These are phyloP conservation scores for Arxiozyma slooffiae DNA, from an alignment of 1,139 yeast species.

Conservation along the genomic window DNA sequence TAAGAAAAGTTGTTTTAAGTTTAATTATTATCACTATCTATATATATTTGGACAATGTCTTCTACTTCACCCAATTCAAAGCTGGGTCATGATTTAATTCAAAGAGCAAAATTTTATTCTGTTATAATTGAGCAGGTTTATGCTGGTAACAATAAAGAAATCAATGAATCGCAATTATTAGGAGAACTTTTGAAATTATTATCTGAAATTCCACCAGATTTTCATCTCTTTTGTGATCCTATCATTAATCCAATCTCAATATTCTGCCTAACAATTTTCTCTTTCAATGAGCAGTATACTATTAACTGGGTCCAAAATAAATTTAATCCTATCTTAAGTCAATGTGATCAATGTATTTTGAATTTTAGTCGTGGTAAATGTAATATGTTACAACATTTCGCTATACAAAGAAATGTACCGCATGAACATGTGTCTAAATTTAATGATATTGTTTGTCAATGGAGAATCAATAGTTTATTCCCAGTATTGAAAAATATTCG, in stretches of 20 bases:
- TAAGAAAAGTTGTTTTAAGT: too few relatives aligned
- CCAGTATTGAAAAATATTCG: conserved; percentile 28
- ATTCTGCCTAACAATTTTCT: conserved; percentile 49
- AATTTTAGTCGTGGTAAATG: conserved; percentile 47
- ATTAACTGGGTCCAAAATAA: conserved; percentile 37
- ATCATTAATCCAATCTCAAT: conserved; percentile 40
- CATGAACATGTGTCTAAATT: conserved; percentile 43
- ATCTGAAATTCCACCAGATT: conserved; percentile 19
- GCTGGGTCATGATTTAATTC: conserved; percentile 1
- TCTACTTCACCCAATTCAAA: not conserved
- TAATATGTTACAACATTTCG: conserved; percentile 42
- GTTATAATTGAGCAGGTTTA: conserved; percentile 24
- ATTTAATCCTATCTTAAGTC: conserved; percentile 34
- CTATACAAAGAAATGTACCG: conserved; percentile 41
- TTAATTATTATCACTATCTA: not conserved
- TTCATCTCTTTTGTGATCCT: conserved; percentile 52
- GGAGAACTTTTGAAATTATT: conserved; percentile 24
- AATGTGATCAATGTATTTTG: conserved; percentile 45
- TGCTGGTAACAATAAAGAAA: conserved; percentile 19
- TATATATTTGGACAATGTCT: not conserved
- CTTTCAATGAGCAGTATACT: conserved; percentile 43
- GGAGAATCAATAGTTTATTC: conserved; percentile 41
- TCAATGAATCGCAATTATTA: conserved; percentile 24
- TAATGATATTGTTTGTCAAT: conserved; percentile 39
- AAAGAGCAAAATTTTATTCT: conserved; percentile 15